Conservation (phyloP, 208 protist genomes). For the Trypanosoma caninum region DNA sequence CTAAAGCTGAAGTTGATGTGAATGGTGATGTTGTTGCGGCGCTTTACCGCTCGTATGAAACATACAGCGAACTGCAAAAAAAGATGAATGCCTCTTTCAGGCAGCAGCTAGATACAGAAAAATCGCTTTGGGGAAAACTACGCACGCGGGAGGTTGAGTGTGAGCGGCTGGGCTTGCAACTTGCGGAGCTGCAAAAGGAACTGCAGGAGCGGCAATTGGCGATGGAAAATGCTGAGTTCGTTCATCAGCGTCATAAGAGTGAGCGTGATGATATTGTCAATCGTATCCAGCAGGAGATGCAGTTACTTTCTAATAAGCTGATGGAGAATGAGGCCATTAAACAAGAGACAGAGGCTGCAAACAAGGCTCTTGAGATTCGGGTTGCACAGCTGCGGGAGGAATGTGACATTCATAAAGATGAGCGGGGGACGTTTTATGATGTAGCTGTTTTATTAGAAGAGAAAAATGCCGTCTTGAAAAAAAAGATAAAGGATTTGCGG, state of each 20-base stretch:
- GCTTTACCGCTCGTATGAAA: constrained; percentile 1
- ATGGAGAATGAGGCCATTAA: constrained; percentile 1
- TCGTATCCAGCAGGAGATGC: background rate
- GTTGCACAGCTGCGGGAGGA: background rate
- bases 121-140: background rate
- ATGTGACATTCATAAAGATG: background rate
- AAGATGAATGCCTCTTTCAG: background rate
- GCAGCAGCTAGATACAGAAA: background rate
- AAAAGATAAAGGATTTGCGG: constrained; percentile 14
- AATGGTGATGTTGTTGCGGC: background rate
- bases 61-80: constrained; percentile 5
- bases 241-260: background rate
- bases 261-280: constrained; percentile 3
- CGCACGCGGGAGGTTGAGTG: background rate
- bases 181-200: background rate
- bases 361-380: background rate
- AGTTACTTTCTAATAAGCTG: background rate
- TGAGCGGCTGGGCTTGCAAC: background rate
- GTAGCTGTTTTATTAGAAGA: background rate
- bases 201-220: background rate
- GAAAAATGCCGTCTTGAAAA: background rate
- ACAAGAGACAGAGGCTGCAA: background rate
- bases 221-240: background rate
- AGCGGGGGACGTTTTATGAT: background rate
- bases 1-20: background rate